phyloP scores from a whole-genome alignment of 1,284 basidiomycete genomes.

The Pterula multifida region DNA sequence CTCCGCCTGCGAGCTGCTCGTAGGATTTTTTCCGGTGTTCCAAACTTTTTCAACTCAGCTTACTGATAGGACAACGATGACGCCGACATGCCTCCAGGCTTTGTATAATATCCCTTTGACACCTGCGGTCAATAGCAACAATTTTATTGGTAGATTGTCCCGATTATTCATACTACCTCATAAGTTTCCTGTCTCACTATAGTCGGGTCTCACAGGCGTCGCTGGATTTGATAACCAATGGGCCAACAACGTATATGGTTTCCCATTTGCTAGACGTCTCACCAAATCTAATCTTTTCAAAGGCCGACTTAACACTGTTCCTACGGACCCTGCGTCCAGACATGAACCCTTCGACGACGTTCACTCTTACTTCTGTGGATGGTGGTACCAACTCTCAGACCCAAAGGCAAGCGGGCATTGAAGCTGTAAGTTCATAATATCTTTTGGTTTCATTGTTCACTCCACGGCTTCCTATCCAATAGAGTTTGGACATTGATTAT shows the following conservation, averaged over 20 bases:
- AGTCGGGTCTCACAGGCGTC: slow-evolving; percentile 18
- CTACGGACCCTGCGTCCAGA: slow-evolving; percentile 17
- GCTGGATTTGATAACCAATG: slow-evolving; percentile 30
- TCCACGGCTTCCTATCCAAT: neutral
- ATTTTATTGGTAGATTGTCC: neutral
- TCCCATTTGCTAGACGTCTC: neutral
- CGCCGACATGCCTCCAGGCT: slow-evolving; percentile 4
- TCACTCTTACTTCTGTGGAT: slow-evolving; percentile 24
- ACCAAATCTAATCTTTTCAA: neutral
- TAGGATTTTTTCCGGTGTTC: neutral
- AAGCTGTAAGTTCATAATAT: neutral
- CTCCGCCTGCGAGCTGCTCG: neutral
- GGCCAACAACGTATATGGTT: slow-evolving; percentile 22
- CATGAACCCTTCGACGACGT: slow-evolving; percentile 27
- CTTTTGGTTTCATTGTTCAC: neutral
- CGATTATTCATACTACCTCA: too few species aligned
- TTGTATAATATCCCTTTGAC: neutral
- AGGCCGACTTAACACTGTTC: slow-evolving; percentile 17
- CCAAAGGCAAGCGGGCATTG: slow-evolving; percentile 27
- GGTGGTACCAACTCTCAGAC: slow-evolving; percentile 32
- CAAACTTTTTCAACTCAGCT: neutral
- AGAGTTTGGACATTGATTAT: neutral
- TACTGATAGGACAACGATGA: neutral
- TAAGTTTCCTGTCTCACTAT: neutral
- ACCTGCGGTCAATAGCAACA: neutral